These are phyloP conservation scores for Tribonema minus DNA, from an alignment of 108 stramenopile species.

Conservation along the genomic window DNA sequence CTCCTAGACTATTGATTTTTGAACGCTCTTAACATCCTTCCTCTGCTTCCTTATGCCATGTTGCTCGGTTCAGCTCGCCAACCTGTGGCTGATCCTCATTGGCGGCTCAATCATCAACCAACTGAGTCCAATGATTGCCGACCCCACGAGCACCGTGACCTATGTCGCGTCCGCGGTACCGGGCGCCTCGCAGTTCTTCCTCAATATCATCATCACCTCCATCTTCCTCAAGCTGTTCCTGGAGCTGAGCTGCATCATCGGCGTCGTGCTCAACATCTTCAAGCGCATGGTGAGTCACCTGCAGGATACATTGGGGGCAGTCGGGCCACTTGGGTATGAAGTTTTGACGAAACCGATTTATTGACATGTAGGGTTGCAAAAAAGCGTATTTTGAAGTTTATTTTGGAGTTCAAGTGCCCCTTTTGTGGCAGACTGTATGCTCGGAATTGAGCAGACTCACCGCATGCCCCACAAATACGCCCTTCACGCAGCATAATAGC, in stretches of 20 bases:
- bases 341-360: neutral
- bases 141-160: constrained; percentile 36
- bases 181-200: constrained; percentile 51
- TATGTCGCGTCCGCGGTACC: constrained; percentile 48
- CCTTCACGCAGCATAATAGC: neutral
- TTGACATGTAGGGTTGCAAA: too few species aligned
- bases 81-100: constrained; percentile 62
- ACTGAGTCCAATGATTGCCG: constrained; percentile 19
- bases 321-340: neutral
- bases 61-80: constrained; percentile 54
- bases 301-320: too few species aligned
- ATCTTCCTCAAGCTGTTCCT: constrained; percentile 30
- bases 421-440: too few species aligned
- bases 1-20: too few species aligned
- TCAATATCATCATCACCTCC: constrained; percentile 41
- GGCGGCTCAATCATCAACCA: constrained; percentile 55
- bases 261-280: constrained; percentile 25
- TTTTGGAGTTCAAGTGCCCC: too few species aligned
- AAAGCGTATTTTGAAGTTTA: too few species aligned
- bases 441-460: too few species aligned
- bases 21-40: too few species aligned
- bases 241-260: constrained; percentile 46
- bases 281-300: constrained; percentile 29
- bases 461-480: too few species aligned
- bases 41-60: too few species aligned